Percentiles rank a stretch among this genome's conserved stretches.
phyloP scores from a whole-genome alignment of 2,329 filamentous ascomycete genomes.

The Ceratocystis variospora region DNA sequence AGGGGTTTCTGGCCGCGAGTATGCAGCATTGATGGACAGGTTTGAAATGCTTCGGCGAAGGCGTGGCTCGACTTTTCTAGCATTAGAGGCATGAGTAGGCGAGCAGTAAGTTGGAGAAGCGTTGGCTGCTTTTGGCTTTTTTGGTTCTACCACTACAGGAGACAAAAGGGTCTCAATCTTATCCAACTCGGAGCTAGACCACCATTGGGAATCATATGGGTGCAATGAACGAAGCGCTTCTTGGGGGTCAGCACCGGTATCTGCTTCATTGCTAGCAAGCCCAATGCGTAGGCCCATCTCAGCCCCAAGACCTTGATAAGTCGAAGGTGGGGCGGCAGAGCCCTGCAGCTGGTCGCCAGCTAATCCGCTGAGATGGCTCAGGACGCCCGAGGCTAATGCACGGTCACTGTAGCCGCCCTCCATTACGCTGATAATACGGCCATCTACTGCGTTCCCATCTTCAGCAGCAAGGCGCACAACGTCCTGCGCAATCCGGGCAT shows the following conservation, averaged over 20 bases:
- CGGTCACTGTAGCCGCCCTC: slow-evolving; percentile 95
- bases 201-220: slow-evolving; percentile 57
- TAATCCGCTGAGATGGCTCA: slow-evolving; percentile 81
- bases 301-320: slow-evolving; percentile 34
- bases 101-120: slow-evolving; percentile 61
- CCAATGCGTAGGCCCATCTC: slow-evolving; percentile 45
- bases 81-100: slow-evolving; percentile 74
- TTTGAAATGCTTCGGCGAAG: slow-evolving; percentile 48
- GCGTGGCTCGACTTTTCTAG: slow-evolving; percentile 60
- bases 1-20: slow-evolving; percentile 42
- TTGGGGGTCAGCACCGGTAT: neutral
- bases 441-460: slow-evolving; percentile 61
- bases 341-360: slow-evolving; percentile 38
- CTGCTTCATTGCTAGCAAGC: slow-evolving; percentile 7
- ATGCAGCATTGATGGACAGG: slow-evolving; percentile 26
- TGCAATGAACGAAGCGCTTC: slow-evolving; percentile 25
- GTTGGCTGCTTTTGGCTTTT: slow-evolving; percentile 41
- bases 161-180: slow-evolving; percentile 50
- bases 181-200: slow-evolving; percentile 51
- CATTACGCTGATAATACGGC: slow-evolving; percentile 79
- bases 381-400: slow-evolving; percentile 71
- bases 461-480: slow-evolving; percentile 71
- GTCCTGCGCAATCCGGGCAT: slow-evolving; percentile 78
- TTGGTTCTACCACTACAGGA: slow-evolving; percentile 34
- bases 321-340: slow-evolving; percentile 20